Conservation (phyloP, 345 rosid genomes). For the Eutrema japonicum region DNA sequence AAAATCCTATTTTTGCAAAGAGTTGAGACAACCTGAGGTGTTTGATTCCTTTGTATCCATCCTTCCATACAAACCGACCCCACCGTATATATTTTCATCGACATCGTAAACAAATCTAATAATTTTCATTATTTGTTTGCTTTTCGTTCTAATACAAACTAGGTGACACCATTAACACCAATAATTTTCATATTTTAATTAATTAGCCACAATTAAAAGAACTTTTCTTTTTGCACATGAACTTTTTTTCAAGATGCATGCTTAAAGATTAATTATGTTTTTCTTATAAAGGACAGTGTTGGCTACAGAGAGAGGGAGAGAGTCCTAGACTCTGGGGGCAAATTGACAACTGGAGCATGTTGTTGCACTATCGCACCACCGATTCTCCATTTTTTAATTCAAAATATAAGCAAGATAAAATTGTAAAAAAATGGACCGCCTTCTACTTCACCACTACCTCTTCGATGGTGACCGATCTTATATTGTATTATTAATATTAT, state of each 20-base stretch:
- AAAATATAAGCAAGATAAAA: background rate
- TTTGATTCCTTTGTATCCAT: constrained; percentile 50
- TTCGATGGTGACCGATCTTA: constrained; percentile 43
- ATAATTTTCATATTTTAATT: background rate
- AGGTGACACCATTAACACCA: background rate
- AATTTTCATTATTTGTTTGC: background rate
- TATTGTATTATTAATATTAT: constrained; percentile 28
- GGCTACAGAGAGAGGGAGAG: constrained; percentile 31
- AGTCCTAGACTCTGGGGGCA: constrained; percentile 44
- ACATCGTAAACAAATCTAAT: background rate
- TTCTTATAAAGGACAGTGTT: constrained; percentile 7
- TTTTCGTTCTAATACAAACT: background rate
- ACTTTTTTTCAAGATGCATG: constrained; percentile 39
- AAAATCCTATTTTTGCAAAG: background rate
- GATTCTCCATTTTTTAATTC: constrained; percentile 14
- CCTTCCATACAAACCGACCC: constrained; percentile 52
- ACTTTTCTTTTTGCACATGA: constrained; percentile 15
- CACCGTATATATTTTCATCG: constrained; percentile 35
- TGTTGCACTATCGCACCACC: constrained; percentile 44
- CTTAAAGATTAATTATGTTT: constrained; percentile 29
- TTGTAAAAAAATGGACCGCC: constrained; percentile 26
- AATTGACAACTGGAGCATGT: constrained; percentile 47
- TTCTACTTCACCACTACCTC: constrained; percentile 43
- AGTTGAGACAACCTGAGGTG: constrained; percentile 44
- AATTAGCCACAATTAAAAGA: background rate